Conservation (phyloP, 2,329 filamentous ascomycete species). For the Paraconiothyrium brasiliense region DNA sequence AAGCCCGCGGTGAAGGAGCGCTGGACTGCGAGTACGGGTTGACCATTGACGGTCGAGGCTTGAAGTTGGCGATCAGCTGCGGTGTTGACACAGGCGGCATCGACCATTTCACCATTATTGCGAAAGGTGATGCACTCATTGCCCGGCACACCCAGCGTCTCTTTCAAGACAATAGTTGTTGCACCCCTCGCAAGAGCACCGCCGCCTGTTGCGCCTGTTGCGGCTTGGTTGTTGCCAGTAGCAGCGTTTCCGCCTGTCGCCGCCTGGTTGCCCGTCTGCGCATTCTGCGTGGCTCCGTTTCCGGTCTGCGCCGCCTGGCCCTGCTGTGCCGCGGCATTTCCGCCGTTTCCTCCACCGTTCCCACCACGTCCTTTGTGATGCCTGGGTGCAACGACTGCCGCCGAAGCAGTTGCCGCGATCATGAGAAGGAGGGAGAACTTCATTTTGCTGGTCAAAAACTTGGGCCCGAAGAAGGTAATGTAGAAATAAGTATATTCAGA, state of each 20-base stretch:
- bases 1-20: constrained; percentile 51
- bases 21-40: constrained; percentile 50
- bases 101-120: constrained; percentile 57
- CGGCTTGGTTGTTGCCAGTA: background rate
- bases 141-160: constrained; percentile 48
- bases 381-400: background rate
- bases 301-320: background rate
- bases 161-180: constrained; percentile 51
- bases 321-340: background rate
- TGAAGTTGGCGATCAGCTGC: constrained; percentile 54
- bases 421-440: constrained; percentile 4
- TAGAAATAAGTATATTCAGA: background rate
- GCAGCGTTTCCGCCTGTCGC: background rate
- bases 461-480: background rate
- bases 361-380: background rate
- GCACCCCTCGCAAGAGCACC: constrained; percentile 1
- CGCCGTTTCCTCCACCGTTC: background rate
- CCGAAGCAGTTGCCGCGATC: constrained; percentile 1
- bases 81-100: constrained; percentile 51
- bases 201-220: background rate
- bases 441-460: background rate
- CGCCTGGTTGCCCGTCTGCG: background rate
- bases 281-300: background rate
- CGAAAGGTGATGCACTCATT: constrained; percentile 51
- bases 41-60: constrained; percentile 45